Percentiles rank a stretch among this genome's conserved stretches.
These are phyloP conservation scores for Pyronema domesticum DNA, from an alignment of 495 filamentous ascomycete species.

Conservation along the genomic window DNA sequence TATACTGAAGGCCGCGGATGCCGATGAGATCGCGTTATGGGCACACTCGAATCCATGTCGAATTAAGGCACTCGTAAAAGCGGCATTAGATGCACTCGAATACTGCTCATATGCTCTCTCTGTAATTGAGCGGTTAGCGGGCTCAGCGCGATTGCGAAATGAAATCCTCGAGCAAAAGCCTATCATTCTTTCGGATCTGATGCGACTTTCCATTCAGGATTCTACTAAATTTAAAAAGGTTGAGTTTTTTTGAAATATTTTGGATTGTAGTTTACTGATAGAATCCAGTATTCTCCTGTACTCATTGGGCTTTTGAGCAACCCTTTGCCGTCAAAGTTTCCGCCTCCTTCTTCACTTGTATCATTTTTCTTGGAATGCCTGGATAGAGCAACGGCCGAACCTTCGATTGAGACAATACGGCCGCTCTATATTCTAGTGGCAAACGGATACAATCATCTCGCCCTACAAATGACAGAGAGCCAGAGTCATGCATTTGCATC, in stretches of 20 bases:
- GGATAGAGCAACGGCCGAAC: conserved; percentile 16
- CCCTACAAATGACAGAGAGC: conserved; percentile 11
- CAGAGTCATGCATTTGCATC: conserved; percentile 15
- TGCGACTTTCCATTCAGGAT: conserved; percentile 19
- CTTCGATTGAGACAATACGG: conserved; percentile 12
- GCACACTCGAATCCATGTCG: conserved; percentile 18
- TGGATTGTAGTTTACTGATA: too few relatives aligned
- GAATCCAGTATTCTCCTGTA: conserved; percentile 21
- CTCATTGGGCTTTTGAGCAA: conserved; percentile 19
- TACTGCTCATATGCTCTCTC: conserved; percentile 22
- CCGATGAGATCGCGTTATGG: conserved; percentile 11
- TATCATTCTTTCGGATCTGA: conserved; percentile 13
- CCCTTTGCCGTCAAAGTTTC: conserved; percentile 16
- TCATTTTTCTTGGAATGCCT: conserved; percentile 16
- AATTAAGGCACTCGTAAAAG: conserved; percentile 8
- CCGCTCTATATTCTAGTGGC: conserved; percentile 21
- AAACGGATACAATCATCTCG: conserved; percentile 18
- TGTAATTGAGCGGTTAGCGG: conserved; percentile 16
- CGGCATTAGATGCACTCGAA: conserved; percentile 15
- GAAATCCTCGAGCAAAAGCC: conserved; percentile 14
- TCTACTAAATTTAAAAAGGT: conserved; percentile 22
- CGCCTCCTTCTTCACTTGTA: conserved; percentile 15
- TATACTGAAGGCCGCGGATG: conserved; percentile 7
- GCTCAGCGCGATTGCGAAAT: conserved; percentile 4
- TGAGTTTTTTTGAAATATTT: too few relatives aligned